Percentiles rank a stretch among this genome's conserved stretches.
Evolutionary conservation across 208 protist genomes (phyloP).

Genomic region (Trypanosomatidae sp.): DNA sequence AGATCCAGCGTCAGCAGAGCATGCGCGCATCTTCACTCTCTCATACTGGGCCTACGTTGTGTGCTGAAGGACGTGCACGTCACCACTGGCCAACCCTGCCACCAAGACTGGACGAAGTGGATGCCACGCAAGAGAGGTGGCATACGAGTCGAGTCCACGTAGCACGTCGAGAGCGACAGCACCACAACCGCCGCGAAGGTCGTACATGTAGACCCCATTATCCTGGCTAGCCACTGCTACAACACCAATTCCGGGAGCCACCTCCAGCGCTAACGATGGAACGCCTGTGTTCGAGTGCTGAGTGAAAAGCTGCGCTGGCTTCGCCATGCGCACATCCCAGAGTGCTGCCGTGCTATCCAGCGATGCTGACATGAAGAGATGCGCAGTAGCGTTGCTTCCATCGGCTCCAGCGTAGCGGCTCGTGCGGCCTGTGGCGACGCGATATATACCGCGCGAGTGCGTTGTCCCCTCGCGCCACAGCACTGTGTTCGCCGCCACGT

Average conservation of each 20-base stretch:
- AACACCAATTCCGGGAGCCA: slow-evolving; percentile 48
- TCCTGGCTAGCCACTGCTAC: slow-evolving; percentile 83
- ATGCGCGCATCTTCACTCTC: background rate
- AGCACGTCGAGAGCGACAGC: slow-evolving; percentile 43
- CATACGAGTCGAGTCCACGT: slow-evolving; percentile 28
- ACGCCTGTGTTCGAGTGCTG: slow-evolving; percentile 74
- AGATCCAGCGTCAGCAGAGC: slow-evolving; percentile 7
- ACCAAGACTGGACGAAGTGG: slow-evolving; percentile 60
- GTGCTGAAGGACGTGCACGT: slow-evolving; percentile 16
- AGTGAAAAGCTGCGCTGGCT: slow-evolving; percentile 58
- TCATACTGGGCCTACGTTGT: background rate
- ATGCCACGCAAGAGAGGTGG: slow-evolving; percentile 71
- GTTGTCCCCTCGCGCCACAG: slow-evolving; percentile 45
- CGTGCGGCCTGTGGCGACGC: slow-evolving; percentile 47
- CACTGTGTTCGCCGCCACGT: slow-evolving; percentile 44
- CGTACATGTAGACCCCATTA: slow-evolving; percentile 65
- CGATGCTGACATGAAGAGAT: slow-evolving; percentile 69
- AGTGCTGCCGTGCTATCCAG: slow-evolving; percentile 68
- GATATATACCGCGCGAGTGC: slow-evolving; percentile 70
- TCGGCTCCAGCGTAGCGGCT: slow-evolving; percentile 38
- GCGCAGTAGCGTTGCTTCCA: slow-evolving; percentile 22
- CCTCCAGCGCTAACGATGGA: slow-evolving; percentile 49
- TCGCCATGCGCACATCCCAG: slow-evolving; percentile 69
- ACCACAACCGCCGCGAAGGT: slow-evolving; percentile 38
- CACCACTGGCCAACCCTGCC: slow-evolving; percentile 39